phyloP scores from a whole-genome alignment of 2,329 filamentous ascomycete genomes.

The Dactylonectria estremocensis region DNA sequence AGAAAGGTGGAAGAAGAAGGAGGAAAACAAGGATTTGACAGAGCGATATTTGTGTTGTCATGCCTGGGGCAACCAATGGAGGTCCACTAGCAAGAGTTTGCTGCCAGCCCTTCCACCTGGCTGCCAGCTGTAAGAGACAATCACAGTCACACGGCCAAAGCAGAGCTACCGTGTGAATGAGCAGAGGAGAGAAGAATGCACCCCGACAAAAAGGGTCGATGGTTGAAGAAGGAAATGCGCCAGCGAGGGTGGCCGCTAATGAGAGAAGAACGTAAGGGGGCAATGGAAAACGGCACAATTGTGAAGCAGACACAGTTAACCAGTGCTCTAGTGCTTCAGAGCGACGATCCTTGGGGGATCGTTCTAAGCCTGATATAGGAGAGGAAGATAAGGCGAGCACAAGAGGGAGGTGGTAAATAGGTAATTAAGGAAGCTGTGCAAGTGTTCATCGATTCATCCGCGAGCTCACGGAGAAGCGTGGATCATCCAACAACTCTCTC shows the following conservation, averaged over 20 bases:
- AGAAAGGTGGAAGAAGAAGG: constrained; percentile 10
- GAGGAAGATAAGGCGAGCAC: not conserved
- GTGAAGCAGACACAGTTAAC: not conserved
- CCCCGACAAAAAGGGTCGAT: not conserved
- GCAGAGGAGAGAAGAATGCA: not conserved
- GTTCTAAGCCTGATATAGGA: not conserved
- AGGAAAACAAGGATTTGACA: not conserved
- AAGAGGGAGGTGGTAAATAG: not conserved
- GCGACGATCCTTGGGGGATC: too few species aligned
- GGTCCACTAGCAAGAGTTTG: not conserved
- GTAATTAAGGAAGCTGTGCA: not conserved
- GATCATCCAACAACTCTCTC: constrained; percentile 24
- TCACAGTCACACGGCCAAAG: not conserved
- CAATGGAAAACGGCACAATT: not conserved
- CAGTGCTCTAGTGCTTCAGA: not conserved
- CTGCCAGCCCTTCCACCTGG: constrained; percentile 6
- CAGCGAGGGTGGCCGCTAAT: not conserved
- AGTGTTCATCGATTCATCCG: constrained; percentile 6
- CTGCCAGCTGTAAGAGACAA: constrained; percentile 17
- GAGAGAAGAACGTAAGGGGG: not conserved
- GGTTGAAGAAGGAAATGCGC: not conserved
- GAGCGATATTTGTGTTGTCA: constrained; percentile 16
- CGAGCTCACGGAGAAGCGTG: not conserved
- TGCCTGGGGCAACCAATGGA: constrained; percentile 7
- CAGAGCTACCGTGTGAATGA: not conserved